Evolutionary conservation across 1,284 basidiomycete species (phyloP).

Genomic region (Ceratobasidium sp.): DNA sequence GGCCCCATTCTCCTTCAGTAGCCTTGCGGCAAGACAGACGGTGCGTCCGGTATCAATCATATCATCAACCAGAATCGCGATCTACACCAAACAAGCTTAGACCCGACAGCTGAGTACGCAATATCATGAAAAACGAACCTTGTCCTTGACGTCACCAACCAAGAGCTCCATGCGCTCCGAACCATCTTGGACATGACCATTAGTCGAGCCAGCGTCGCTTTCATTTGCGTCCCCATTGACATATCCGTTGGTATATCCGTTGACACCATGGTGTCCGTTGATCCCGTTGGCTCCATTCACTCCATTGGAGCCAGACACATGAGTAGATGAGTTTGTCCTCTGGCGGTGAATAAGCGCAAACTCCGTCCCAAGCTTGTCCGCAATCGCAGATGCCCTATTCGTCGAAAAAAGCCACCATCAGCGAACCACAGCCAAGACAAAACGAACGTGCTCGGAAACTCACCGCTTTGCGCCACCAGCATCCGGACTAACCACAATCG

Average conservation of each 20-base stretch:
- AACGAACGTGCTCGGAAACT: slow-evolving; percentile 49
- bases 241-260: slow-evolving; percentile 26
- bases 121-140: slow-evolving; percentile 58
- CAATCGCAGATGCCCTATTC: slow-evolving; percentile 86
- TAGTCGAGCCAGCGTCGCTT: slow-evolving; percentile 39
- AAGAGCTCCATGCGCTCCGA: slow-evolving; percentile 85
- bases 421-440: background rate
- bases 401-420: slow-evolving; percentile 16
- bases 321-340: slow-evolving; percentile 58
- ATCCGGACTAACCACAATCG: slow-evolving; percentile 95
- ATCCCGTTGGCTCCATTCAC: slow-evolving; percentile 6
- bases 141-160: slow-evolving; percentile 95
- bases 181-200: slow-evolving; percentile 52
- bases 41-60: slow-evolving; percentile 98
- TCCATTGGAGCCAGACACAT: background rate
- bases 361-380: slow-evolving; percentile 94
- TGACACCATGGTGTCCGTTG: slow-evolving; percentile 5
- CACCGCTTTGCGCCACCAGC: slow-evolving; percentile 97
- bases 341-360: slow-evolving; percentile 97
- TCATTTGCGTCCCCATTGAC: slow-evolving; percentile 8
- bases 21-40: slow-evolving; percentile 82
- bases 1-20: slow-evolving; percentile 88
- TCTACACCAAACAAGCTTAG: slow-evolving; percentile 53
- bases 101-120: background rate
- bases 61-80: slow-evolving; percentile 95